A percentile compares a stretch with the other conserved stretches of the same genome.
phyloP scores from a whole-genome alignment of 2,329 filamentous ascomycete species.

The Iodosphaeria phyllophila region DNA sequence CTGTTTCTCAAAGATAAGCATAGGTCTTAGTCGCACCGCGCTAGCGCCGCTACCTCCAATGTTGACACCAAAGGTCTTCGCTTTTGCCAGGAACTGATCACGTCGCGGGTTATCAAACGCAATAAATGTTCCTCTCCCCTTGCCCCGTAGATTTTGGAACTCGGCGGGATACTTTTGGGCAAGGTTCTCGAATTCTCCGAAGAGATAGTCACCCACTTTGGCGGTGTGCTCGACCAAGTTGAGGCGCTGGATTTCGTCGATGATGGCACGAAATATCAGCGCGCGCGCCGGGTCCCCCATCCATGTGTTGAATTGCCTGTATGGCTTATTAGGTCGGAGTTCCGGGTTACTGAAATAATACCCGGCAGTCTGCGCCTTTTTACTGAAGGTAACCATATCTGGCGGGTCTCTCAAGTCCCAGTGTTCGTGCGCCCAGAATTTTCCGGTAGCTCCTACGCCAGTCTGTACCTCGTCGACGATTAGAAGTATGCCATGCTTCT shows the following conservation, averaged over 20 bases:
- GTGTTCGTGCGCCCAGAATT: constrained; percentile 95
- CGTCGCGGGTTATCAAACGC: constrained; percentile 72
- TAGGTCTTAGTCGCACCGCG: constrained; percentile 67
- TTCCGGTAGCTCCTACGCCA: constrained; percentile 77
- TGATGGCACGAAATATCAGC: constrained; percentile 71
- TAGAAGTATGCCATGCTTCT: constrained; percentile 59
- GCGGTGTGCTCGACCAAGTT: constrained; percentile 69
- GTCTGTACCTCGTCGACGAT: constrained; percentile 94
- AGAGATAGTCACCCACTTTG: constrained; percentile 62
- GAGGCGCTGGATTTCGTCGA: constrained; percentile 59
- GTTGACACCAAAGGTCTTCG: constrained; percentile 69
- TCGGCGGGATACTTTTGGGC: constrained; percentile 53
- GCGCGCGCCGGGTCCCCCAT: constrained; percentile 83
- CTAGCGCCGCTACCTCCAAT: constrained; percentile 63
- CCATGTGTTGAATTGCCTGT: constrained; percentile 96
- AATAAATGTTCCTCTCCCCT: constrained; percentile 81
- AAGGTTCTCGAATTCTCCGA: constrained; percentile 46
- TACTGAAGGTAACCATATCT: constrained; percentile 89
- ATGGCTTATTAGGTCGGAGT: constrained; percentile 77
- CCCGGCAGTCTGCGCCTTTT: constrained; percentile 86
- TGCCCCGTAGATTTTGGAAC: constrained; percentile 69
- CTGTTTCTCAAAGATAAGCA: constrained; percentile 82
- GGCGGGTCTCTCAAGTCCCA: constrained; percentile 66
- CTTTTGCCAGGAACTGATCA: constrained; percentile 61
- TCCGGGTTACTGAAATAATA: constrained; percentile 76